phyloP scores from a whole-genome alignment of 2,329 filamentous ascomycete genomes.

The Nemania sp. region DNA sequence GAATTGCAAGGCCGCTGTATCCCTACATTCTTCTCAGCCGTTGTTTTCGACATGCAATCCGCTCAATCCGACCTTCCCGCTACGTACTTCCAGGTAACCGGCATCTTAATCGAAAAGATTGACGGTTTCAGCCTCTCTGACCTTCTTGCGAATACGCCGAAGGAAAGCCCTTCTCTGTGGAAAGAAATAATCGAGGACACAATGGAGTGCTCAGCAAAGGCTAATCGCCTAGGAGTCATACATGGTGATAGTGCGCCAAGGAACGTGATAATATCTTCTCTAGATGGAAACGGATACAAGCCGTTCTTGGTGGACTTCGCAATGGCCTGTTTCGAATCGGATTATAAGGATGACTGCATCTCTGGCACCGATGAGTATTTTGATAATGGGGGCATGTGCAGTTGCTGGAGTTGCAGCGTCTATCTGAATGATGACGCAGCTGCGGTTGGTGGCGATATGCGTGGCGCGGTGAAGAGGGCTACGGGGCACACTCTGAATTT shows the following conservation, averaged over 20 bases:
- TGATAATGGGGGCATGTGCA: background rate
- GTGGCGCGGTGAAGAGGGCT: background rate
- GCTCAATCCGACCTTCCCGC: background rate
- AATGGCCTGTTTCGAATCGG: background rate
- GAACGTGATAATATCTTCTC: conserved; percentile 8
- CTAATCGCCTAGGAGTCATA: conserved; percentile 8
- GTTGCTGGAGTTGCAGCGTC: background rate
- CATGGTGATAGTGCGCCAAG: conserved; percentile 3
- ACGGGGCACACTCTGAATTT: background rate
- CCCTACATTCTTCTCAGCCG: conserved; percentile 1
- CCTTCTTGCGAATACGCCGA: conserved; percentile 1
- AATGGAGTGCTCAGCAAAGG: background rate
- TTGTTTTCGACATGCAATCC: conserved; percentile 11
- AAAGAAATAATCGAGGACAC: conserved; percentile 1
- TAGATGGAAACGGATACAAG: background rate
- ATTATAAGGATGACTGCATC: background rate
- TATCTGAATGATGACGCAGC: background rate
- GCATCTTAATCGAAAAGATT: conserved; percentile 18
- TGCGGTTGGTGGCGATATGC: background rate
- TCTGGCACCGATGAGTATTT: background rate
- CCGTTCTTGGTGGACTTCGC: background rate
- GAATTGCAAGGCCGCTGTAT: conserved; percentile 11
- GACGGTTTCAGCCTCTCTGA: conserved; percentile 12
- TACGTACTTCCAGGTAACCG: conserved; percentile 12
- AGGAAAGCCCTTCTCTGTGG: background rate